These are phyloP conservation scores for Rhododendron ferrugineum DNA, from an alignment of 148 eudicot genomes.

Conservation along the genomic window DNA sequence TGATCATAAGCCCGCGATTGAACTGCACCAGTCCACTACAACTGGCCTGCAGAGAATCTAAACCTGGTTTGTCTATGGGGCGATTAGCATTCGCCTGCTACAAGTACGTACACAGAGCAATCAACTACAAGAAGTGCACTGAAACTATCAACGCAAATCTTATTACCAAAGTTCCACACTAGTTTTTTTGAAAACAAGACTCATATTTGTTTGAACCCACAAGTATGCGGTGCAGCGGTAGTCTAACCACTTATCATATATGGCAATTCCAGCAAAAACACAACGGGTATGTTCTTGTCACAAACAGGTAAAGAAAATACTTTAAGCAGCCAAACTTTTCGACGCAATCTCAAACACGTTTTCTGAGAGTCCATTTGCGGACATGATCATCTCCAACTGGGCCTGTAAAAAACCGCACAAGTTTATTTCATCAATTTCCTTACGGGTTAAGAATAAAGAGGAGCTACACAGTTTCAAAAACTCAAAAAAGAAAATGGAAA, in stretches of 20 bases:
- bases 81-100: not conserved
- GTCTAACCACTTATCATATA: not conserved
- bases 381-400: conserved; percentile 85
- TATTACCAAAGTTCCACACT: not conserved
- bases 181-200: not conserved
- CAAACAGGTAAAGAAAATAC: not conserved
- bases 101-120: not conserved
- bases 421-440: not conserved
- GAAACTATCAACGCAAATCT: not conserved
- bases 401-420: conserved; percentile 43
- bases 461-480: not conserved
- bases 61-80: not conserved
- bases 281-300: not conserved
- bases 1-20: not conserved
- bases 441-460: not conserved
- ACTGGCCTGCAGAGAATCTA: not conserved
- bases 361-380: conserved; percentile 78
- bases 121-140: not conserved
- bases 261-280: not conserved
- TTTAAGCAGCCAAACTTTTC: conserved; percentile 82
- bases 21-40: not conserved
- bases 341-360: conserved; percentile 94
- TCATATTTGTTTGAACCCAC: not conserved
- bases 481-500: not conserved
- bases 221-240: not conserved